A percentile compares a stretch with the other conserved stretches of the same genome.
Evolutionary conservation across 805 yeast species (phyloP).

Genomic region (Saturnispora zaruensis): DNA sequence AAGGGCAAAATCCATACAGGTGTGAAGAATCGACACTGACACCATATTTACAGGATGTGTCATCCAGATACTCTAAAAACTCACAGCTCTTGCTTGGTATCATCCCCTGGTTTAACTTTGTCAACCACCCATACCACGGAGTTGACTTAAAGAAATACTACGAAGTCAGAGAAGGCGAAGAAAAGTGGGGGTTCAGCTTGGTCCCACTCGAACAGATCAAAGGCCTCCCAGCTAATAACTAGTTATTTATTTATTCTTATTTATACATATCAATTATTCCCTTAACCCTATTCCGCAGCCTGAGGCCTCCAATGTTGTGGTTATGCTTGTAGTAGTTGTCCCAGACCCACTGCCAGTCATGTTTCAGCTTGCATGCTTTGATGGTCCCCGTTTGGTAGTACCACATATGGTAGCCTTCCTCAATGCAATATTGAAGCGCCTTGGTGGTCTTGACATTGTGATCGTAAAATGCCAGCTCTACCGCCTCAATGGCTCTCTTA

Average conservation of each 20-base stretch:
- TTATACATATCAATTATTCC: background rate
- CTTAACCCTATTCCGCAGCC: background rate
- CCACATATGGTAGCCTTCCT: constrained; percentile 1
- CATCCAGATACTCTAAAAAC: constrained; percentile 71
- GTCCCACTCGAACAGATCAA: constrained; percentile 44
- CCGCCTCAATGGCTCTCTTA: background rate
- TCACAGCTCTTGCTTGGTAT: constrained; percentile 51
- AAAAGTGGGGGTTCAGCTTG: constrained; percentile 44
- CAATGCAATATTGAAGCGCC: background rate
- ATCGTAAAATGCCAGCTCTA: background rate
- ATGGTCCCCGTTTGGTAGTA: background rate
- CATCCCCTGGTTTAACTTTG: constrained; percentile 78
- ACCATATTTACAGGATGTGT: constrained; percentile 62
- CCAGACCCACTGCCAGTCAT: constrained; percentile 11
- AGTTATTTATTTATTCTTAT: constrained; percentile 1
- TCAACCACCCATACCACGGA: constrained; percentile 76
- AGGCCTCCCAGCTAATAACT: constrained; percentile 15
- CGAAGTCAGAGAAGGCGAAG: constrained; percentile 51
- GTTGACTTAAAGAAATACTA: constrained; percentile 56
- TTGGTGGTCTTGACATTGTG: background rate
- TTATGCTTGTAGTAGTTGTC: constrained; percentile 6
- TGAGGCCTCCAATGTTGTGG: constrained; percentile 5
- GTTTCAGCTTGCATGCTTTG: background rate
- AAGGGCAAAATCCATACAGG: constrained; percentile 62
- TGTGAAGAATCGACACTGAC: constrained; percentile 44